Evolutionary conservation across 768 basidiomycete genomes (phyloP).

Genomic region (Hericium coralloides): DNA sequence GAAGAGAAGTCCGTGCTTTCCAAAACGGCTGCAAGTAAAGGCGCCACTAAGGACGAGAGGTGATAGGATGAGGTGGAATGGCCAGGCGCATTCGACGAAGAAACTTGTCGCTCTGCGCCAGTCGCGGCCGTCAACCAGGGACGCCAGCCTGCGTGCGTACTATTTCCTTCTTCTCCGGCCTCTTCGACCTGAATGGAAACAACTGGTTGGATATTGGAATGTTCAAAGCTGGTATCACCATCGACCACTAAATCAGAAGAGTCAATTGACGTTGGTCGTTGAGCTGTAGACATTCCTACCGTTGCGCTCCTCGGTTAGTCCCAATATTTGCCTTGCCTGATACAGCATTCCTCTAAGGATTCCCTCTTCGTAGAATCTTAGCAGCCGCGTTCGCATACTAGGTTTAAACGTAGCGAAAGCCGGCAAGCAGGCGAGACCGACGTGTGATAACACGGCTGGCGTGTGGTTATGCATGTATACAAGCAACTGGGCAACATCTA

Average conservation of each 20-base stretch:
- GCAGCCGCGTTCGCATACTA: conserved; percentile 53
- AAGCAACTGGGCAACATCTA: conserved; percentile 68
- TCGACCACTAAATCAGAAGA: neutral
- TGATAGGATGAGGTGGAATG: conserved; percentile 49
- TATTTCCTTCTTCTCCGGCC: conserved; percentile 1
- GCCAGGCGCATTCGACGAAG: conserved; percentile 47
- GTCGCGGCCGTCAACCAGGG: conserved; percentile 12
- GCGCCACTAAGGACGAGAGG: conserved; percentile 51
- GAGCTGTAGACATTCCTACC: too few species aligned
- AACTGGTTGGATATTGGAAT: neutral
- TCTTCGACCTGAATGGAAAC: conserved; percentile 17
- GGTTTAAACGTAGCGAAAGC: conserved; percentile 60
- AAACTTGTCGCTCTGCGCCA: conserved; percentile 10
- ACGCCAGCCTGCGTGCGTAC: conserved; percentile 8
- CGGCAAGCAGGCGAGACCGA: conserved; percentile 65
- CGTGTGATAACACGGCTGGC: conserved; percentile 42
- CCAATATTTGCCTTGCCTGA: conserved; percentile 28
- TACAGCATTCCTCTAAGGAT: conserved; percentile 47
- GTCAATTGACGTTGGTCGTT: neutral
- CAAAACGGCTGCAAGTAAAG: conserved; percentile 53
- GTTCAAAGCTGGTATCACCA: neutral
- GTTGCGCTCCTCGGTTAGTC: neutral
- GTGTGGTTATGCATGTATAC: conserved; percentile 44
- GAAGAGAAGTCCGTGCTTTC: conserved; percentile 41
- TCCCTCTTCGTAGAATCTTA: conserved; percentile 60